Conservation (phyloP, 2,329 filamentous ascomycete species). For the Colletotrichum sojae region DNA sequence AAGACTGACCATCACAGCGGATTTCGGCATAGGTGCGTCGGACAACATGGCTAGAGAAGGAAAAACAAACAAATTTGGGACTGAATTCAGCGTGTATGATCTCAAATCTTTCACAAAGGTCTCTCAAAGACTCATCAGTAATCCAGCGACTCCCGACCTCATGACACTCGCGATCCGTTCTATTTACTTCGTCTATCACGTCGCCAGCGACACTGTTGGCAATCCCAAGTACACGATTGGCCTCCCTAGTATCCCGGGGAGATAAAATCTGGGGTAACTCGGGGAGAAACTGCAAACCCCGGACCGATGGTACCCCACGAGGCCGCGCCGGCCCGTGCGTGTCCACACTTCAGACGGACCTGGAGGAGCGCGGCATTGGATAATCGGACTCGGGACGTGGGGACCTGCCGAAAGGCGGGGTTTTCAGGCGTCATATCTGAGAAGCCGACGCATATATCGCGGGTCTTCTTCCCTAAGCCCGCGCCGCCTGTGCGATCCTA, state of each 20-base stretch:
- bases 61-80: background rate
- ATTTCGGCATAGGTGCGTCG: background rate
- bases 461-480: background rate
- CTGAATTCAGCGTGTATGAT: background rate
- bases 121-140: background rate
- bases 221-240: constrained; percentile 2
- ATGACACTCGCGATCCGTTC: background rate
- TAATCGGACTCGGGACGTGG: constrained; percentile 10
- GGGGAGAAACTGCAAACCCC: constrained; percentile 31
- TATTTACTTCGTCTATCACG: background rate
- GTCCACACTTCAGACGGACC: background rate
- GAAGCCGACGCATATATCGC: background rate
- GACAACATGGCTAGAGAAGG: background rate
- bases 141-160: too few species aligned
- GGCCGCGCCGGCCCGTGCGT: constrained; percentile 11
- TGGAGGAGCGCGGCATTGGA: background rate
- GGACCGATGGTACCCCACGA: constrained; percentile 14
- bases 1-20: constrained; percentile 6
- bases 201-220: background rate
- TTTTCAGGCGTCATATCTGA: background rate
- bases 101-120: background rate
- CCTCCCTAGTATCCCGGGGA: constrained; percentile 5
- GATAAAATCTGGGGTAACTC: constrained; percentile 15
- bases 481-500: background rate
- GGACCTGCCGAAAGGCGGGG: constrained; percentile 17